These are phyloP conservation scores for Suhomyces chickasaworum DNA, from an alignment of 1,139 yeast genomes.

Conservation along the genomic window DNA sequence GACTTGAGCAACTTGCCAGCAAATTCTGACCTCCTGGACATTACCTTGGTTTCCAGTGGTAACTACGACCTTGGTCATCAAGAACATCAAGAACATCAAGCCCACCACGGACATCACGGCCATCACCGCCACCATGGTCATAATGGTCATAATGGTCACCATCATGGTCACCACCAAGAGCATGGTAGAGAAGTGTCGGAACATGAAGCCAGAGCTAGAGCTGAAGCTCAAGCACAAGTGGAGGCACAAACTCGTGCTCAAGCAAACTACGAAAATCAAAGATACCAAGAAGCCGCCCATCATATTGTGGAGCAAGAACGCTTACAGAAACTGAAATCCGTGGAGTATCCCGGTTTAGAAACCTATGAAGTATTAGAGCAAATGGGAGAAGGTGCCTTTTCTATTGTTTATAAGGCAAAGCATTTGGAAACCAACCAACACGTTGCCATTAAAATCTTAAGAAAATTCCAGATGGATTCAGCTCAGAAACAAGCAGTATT, in stretches of 20 bases:
- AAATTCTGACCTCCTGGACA: conserved; percentile 7
- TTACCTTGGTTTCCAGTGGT: conserved; percentile 4
- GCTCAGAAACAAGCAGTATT: conserved; percentile 56
- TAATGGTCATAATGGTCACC: background rate
- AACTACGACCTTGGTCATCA: background rate
- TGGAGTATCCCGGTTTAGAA: conserved; percentile 46
- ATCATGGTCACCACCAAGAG: background rate
- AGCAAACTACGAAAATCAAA: conserved; percentile 25
- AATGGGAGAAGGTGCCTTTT: conserved; percentile 86
- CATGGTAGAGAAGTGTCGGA: background rate
- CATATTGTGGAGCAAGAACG: conserved; percentile 67
- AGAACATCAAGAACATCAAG: background rate
- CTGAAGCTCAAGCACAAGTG: conserved; percentile 13
- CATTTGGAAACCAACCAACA: conserved; percentile 45
- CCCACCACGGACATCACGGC: background rate
- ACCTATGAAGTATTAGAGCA: conserved; percentile 50
- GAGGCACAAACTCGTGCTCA: conserved; percentile 11
- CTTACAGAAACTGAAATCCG: conserved; percentile 35
- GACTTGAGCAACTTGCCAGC: conserved; percentile 12
- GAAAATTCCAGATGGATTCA: conserved; percentile 57
- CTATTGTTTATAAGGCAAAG: conserved; percentile 77
- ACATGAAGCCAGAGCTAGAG: conserved; percentile 7
- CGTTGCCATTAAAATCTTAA: conserved; percentile 60
- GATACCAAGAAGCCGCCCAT: conserved; percentile 55
- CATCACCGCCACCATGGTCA: background rate